phyloP scores from a whole-genome alignment of 495 filamentous ascomycete species.

The Podospora comata region DNA sequence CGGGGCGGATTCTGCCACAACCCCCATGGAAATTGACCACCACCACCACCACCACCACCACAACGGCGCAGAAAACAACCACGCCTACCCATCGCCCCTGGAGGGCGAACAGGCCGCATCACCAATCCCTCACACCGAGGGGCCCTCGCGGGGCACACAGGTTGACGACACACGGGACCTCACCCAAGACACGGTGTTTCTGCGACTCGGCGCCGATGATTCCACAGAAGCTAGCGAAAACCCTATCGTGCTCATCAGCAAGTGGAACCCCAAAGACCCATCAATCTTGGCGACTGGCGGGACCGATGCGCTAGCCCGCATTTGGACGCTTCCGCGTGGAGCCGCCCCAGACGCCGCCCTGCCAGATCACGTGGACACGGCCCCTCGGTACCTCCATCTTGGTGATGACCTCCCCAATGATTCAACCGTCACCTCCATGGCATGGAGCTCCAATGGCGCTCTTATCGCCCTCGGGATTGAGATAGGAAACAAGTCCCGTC shows the following conservation, averaged over 20 bases:
- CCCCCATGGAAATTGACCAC: conserved; percentile 59
- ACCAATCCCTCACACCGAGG: conserved; percentile 56
- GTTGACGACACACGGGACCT: conserved; percentile 64
- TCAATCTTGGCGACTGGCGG: conserved; percentile 71
- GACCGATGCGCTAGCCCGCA: conserved; percentile 70
- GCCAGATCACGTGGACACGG: conserved; percentile 44
- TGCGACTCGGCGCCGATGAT: conserved; percentile 58
- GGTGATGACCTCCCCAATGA: conserved; percentile 46
- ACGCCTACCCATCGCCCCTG: conserved; percentile 56
- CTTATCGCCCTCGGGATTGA: conserved; percentile 69
- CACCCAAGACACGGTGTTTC: conserved; percentile 60
- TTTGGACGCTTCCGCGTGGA: conserved; percentile 68
- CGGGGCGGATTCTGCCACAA: conserved; percentile 57
- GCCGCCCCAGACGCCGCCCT: conserved; percentile 44
- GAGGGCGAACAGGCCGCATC: conserved; percentile 54
- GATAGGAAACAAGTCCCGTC: conserved; percentile 56
- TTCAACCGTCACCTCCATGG: conserved; percentile 58
- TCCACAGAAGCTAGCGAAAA: conserved; percentile 49
- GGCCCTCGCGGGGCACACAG: conserved; percentile 69
- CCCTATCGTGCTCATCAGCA: conserved; percentile 61
- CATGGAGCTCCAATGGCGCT: conserved; percentile 67
- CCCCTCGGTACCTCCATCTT: conserved; percentile 39
- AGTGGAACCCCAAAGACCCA: conserved; percentile 76
- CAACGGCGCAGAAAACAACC: conserved; percentile 45
- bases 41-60: conserved; percentile 33